Evolutionary conservation across 176 grass and related monocot species (phyloP), one percentile per base, ranked within the genome.

Genomic region (Miscanthus lutarioriparius): DNA sequence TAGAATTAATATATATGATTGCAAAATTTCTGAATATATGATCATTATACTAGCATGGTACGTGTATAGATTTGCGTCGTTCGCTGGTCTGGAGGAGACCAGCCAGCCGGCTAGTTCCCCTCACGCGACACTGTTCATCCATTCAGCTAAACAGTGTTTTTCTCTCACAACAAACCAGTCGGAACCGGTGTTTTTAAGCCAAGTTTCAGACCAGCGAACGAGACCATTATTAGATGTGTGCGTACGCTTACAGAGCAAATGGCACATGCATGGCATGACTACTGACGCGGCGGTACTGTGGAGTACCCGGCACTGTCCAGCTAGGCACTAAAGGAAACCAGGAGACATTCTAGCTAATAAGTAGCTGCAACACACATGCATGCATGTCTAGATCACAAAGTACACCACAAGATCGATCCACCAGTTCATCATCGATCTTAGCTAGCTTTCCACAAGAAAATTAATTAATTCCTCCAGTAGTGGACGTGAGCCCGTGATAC

Each of bases 311-410:
- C 39, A 32, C 5, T 41, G 37, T 48, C 77, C 62, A 80, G 77
- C 77, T 80, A 41, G 41, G 16, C 40, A 62, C 59, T 56, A 27
- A 78, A 25, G 1, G 13, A 17, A 77, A 39, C 35, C 3, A 43
- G 23, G 19, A 56, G 16, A 66, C 47, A 75, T 33, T 75, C 47
- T 54, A 54, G 0, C 51, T 22, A 1, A 30, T 2, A 5, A 20
- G 51, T n/a, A n/a, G n/a, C n/a, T n/a, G n/a, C n/a, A n/a, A n/a
- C n/a, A n/a, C 48, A 36, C 8, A 61, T 43, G 22, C 23, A 56
- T 33, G 26, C 33, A 56, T n/a, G 26, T 48, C 62, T 65, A 33
- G 23, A 80, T 80, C 77, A 67, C 77, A 80, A 66, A 67, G 40
- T 80, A 80, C 61, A 48, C 43, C 53, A 61, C 38, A 40, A 25